Conservation (phyloP, 208 protist species). For the Borovskyia barvae region DNA sequence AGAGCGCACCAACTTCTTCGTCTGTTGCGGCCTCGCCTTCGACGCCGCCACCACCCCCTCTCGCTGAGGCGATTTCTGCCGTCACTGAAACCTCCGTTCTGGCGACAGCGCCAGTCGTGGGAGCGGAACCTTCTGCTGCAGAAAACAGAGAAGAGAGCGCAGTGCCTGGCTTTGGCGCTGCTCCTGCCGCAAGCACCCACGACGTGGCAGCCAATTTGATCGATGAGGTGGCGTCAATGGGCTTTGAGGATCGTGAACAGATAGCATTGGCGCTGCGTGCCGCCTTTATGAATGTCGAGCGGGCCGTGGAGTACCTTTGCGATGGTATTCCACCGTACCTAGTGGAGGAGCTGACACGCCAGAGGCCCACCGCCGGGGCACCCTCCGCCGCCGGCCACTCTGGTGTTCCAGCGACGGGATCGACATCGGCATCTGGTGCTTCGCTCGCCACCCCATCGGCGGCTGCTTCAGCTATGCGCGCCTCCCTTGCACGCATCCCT, state of each 20-base stretch:
- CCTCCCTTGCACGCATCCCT: conserved; percentile 57
- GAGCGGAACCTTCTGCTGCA: too few species aligned
- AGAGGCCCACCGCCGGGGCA: conserved; percentile 1
- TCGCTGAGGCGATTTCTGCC: not conserved
- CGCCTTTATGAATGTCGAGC: conserved; percentile 85
- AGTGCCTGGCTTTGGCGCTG: not conserved
- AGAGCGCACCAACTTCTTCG: not conserved
- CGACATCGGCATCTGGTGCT: not conserved
- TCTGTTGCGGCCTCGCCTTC: not conserved
- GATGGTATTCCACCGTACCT: conserved; percentile 66
- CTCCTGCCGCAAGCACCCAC: conserved; percentile 12
- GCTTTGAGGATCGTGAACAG: conserved; percentile 77
- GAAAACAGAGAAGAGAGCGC: not conserved
- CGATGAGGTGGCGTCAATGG: conserved; percentile 81
- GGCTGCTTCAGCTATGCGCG: conserved; percentile 30
- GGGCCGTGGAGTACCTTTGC: conserved; percentile 87
- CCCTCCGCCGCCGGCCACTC: not conserved
- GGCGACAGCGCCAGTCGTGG: not conserved
- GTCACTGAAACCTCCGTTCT: not conserved
- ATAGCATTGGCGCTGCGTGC: conserved; percentile 76
- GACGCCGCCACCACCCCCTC: not conserved
- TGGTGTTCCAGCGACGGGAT: not conserved
- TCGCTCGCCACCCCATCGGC: not conserved
- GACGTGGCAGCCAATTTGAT: conserved; percentile 58
- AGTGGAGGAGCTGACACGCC: conserved; percentile 32